These are phyloP conservation scores for Isabelozyma heimii DNA, from an alignment of 805 yeast species.

Conservation along the genomic window DNA sequence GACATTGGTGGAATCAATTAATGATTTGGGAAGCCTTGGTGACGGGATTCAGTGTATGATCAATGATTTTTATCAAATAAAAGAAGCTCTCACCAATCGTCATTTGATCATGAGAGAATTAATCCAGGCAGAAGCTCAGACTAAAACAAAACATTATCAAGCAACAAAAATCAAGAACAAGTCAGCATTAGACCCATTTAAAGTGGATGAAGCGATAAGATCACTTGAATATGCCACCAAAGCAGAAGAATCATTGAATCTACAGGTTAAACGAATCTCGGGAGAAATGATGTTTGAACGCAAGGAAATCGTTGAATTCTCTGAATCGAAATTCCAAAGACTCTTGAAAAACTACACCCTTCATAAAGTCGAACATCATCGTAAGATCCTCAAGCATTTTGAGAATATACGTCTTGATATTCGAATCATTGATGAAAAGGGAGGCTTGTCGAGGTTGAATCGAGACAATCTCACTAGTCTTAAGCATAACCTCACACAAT, in stretches of 20 bases:
- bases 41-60: constrained; percentile 67
- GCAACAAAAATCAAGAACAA: constrained; percentile 72
- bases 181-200: constrained; percentile 76
- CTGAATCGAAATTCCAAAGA: constrained; percentile 54
- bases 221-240: constrained; percentile 75
- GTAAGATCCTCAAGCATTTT: constrained; percentile 72
- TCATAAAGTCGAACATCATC: constrained; percentile 79
- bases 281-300: constrained; percentile 81
- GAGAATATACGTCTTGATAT: constrained; percentile 71
- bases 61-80: constrained; percentile 79
- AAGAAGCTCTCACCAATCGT: constrained; percentile 90
- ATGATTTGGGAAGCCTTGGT: constrained; percentile 70
- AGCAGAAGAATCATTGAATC: constrained; percentile 71
- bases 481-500: constrained; percentile 40
- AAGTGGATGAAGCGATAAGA: constrained; percentile 86
- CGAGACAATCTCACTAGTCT: constrained; percentile 56
- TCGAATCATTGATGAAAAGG: constrained; percentile 68
- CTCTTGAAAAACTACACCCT: constrained; percentile 60
- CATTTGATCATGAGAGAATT: constrained; percentile 91
- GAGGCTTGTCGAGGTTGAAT: constrained; percentile 83
- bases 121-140: constrained; percentile 69
- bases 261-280: constrained; percentile 77
- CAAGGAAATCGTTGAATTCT: constrained; percentile 52
- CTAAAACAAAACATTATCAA: constrained; percentile 65
- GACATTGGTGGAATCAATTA: constrained; percentile 65